Evolutionary conservation across 169 alveolate species (phyloP).

Genomic region (Plasmodium ovale): DNA sequence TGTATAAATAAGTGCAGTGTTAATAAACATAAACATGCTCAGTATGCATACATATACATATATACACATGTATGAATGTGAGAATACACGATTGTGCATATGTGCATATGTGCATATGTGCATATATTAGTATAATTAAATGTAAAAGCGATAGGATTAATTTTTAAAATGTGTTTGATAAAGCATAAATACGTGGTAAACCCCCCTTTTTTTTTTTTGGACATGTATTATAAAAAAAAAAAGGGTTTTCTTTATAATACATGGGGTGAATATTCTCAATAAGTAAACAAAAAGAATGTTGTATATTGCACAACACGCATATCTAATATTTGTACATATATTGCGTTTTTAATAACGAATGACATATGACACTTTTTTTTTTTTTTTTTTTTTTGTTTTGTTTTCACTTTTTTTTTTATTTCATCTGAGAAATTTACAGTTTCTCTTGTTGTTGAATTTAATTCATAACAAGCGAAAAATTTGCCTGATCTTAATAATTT

Average conservation of each 20-base stretch:
- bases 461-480: conserved; percentile 1
- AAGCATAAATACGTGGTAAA: not conserved
- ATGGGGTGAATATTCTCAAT: not conserved
- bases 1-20: not conserved
- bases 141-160: conserved; percentile 36
- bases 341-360: conserved; percentile 5
- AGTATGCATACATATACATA: conserved; percentile 9
- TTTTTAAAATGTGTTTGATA: conserved; percentile 40
- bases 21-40: conserved; percentile 23
- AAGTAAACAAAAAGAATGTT: conserved; percentile 3
- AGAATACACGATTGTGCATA: not conserved
- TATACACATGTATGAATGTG: conserved; percentile 2
- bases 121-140: not conserved
- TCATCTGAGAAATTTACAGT: no score
- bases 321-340: conserved; percentile 26
- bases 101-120: conserved; percentile 1
- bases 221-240: not conserved
- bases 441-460: not conserved
- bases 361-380: no score
- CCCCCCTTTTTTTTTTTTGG: not conserved
- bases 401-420: no score
- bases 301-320: conserved; percentile 27
- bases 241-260: not conserved
- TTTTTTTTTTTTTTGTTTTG: no score
- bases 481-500: not conserved